These are phyloP conservation scores for Penicillium sp. DNA, from an alignment of 2,329 filamentous ascomycete genomes.

Conservation along the genomic window DNA sequence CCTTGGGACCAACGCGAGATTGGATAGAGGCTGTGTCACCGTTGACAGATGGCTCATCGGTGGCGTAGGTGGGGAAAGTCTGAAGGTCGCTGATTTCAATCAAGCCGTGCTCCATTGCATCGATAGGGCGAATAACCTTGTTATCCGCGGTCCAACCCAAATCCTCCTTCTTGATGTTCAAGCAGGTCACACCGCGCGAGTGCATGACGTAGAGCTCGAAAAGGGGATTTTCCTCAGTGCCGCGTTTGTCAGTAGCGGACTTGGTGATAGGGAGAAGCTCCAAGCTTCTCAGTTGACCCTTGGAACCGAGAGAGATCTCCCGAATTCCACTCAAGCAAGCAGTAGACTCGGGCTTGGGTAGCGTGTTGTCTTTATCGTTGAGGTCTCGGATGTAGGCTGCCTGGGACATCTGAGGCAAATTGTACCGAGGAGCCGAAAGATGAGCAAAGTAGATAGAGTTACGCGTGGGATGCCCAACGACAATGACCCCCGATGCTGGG, in stretches of 20 bases:
- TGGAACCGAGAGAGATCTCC: constrained; percentile 87
- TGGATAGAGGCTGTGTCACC: constrained; percentile 41
- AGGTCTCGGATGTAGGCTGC: constrained; percentile 82
- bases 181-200: constrained; percentile 89
- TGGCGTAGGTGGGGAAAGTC: constrained; percentile 45
- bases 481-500: constrained; percentile 84
- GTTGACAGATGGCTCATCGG: constrained; percentile 47
- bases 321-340: constrained; percentile 96
- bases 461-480: constrained; percentile 91
- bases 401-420: constrained; percentile 75
- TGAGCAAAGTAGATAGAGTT: constrained; percentile 98
- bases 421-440: constrained; percentile 90
- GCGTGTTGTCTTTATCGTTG: constrained; percentile 66
- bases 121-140: constrained; percentile 76
- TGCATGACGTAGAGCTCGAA: constrained; percentile 98
- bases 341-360: constrained; percentile 87
- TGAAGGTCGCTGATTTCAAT: constrained; percentile 72
- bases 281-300: constrained; percentile 82
- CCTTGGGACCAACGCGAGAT: constrained; percentile 41
- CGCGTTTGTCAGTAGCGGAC: constrained; percentile 51
- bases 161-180: constrained; percentile 83
- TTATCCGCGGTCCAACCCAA: constrained; percentile 89
- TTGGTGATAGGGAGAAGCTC: constrained; percentile 75
- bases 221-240: constrained; percentile 67
- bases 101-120: constrained; percentile 71